A percentile compares a stretch with the other conserved stretches of the same genome.
phyloP scores from a whole-genome alignment of 2,329 filamentous ascomycete genomes.

The Rhynchosporium graminicola region DNA sequence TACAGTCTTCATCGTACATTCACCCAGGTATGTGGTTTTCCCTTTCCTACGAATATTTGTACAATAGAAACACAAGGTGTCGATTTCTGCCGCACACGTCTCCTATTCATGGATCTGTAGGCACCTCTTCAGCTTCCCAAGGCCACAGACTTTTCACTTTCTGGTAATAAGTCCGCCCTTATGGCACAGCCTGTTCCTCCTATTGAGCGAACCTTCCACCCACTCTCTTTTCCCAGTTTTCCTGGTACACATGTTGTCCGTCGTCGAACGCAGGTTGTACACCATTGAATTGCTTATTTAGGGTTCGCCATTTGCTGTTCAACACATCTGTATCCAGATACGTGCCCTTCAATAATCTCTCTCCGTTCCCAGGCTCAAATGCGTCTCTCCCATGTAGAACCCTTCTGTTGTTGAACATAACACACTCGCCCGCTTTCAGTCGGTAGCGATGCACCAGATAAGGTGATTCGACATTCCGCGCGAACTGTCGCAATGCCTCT shows the following conservation, averaged over 20 bases:
- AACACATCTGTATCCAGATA: conserved; percentile 75
- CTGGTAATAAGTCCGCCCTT: not conserved
- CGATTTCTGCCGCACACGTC: no score
- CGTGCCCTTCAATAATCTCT: conserved; percentile 80
- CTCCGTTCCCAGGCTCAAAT: conserved; percentile 68
- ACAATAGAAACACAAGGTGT: no score
- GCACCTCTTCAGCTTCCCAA: no score
- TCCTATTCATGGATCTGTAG: not conserved
- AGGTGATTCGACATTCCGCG: conserved; percentile 56
- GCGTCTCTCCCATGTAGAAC: conserved; percentile 79
- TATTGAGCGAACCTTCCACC: not conserved
- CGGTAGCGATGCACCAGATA: conserved; percentile 68
- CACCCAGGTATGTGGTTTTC: no score
- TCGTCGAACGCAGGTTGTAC: not conserved
- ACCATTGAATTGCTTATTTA: conserved; percentile 33
- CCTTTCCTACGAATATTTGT: no score
- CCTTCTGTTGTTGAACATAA: conserved; percentile 87
- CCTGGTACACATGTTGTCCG: not conserved
- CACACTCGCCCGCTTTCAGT: conserved; percentile 80
- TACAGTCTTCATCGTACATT: no score
- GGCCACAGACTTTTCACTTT: no score
- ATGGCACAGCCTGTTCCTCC: not conserved
- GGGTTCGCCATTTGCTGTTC: conserved; percentile 47
- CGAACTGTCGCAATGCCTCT: conserved; percentile 55
- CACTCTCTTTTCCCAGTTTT: not conserved